Evolutionary conservation across 1,284 basidiomycete genomes (phyloP).

Genomic region (Ganoderma lingzhi): DNA sequence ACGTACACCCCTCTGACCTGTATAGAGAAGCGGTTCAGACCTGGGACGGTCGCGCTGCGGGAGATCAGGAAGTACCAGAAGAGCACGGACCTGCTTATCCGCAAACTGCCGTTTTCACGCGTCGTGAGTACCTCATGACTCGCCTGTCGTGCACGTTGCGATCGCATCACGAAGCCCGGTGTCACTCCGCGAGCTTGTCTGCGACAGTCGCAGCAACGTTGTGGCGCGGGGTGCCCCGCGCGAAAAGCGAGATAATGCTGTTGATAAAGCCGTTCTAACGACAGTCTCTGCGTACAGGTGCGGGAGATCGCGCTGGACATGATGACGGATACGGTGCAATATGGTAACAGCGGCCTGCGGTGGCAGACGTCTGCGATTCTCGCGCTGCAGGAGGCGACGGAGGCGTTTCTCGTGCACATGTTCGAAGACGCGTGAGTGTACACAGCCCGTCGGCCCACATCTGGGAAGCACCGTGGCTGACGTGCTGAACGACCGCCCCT

Average conservation of each 20-base stretch:
- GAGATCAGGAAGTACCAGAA: constrained; percentile 97
- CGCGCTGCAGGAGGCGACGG: constrained; percentile 94
- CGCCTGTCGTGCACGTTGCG: constrained; percentile 1
- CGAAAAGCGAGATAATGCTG: neutral
- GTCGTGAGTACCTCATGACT: constrained; percentile 58
- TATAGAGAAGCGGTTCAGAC: constrained; percentile 72
- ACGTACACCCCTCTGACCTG: neutral
- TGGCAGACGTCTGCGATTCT: constrained; percentile 94
- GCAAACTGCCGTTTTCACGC: constrained; percentile 91
- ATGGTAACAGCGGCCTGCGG: constrained; percentile 69
- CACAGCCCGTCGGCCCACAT: constrained; percentile 4
- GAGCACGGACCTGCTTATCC: constrained; percentile 87
- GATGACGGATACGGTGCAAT: constrained; percentile 76
- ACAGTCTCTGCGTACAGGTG: constrained; percentile 60
- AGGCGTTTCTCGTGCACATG: constrained; percentile 92
- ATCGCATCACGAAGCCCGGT: neutral
- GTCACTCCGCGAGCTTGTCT: constrained; percentile 16
- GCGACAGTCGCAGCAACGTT: neutral
- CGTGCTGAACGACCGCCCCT: constrained; percentile 2
- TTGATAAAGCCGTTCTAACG: constrained; percentile 1
- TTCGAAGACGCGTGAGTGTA: constrained; percentile 92
- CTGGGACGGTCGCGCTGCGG: constrained; percentile 88
- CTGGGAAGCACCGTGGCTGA: constrained; percentile 4
- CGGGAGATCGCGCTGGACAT: constrained; percentile 92
- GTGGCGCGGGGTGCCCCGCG: neutral